These are phyloP conservation scores for Podospora tetraspora DNA, from an alignment of 495 filamentous ascomycete species.

Conservation along the genomic window DNA sequence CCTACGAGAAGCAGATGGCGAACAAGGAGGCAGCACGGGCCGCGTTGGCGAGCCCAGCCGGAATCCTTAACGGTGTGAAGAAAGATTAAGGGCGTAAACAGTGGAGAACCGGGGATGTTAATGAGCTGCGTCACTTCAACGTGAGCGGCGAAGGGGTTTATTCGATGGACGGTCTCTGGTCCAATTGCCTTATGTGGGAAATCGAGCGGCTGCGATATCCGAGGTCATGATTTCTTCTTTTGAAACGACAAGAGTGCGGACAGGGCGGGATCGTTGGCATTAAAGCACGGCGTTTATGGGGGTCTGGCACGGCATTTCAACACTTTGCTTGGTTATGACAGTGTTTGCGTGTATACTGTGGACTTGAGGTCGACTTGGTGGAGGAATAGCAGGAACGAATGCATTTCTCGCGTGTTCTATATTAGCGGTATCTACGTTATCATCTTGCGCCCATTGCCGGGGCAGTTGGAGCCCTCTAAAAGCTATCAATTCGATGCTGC, in stretches of 20 bases:
- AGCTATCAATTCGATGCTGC: neutral
- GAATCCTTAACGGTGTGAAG: slow-evolving; percentile 15
- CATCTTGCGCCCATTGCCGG: neutral
- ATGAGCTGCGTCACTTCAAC: slow-evolving; percentile 10
- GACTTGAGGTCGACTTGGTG: neutral
- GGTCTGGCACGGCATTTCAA: neutral
- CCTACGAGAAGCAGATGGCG: slow-evolving; percentile 50
- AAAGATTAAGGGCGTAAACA: neutral
- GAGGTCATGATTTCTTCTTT: neutral
- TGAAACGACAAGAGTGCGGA: neutral
- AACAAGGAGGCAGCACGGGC: slow-evolving; percentile 29
- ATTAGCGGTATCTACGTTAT: neutral
- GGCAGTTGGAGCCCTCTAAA: neutral
- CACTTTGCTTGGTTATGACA: slow-evolving; percentile 1
- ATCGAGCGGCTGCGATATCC: neutral
- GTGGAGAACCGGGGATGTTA: neutral
- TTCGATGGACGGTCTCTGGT: neutral
- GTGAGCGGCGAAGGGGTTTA: neutral
- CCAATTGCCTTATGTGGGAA: neutral
- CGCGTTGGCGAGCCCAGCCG: slow-evolving; percentile 16
- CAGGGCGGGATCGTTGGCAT: slow-evolving; percentile 5
- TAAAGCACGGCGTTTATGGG: slow-evolving; percentile 16
- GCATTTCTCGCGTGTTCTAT: neutral
- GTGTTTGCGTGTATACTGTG: neutral
- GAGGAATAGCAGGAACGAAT: neutral